phyloP scores from a whole-genome alignment of 2,329 filamentous ascomycete species.

The Scytalidium lignicola region DNA sequence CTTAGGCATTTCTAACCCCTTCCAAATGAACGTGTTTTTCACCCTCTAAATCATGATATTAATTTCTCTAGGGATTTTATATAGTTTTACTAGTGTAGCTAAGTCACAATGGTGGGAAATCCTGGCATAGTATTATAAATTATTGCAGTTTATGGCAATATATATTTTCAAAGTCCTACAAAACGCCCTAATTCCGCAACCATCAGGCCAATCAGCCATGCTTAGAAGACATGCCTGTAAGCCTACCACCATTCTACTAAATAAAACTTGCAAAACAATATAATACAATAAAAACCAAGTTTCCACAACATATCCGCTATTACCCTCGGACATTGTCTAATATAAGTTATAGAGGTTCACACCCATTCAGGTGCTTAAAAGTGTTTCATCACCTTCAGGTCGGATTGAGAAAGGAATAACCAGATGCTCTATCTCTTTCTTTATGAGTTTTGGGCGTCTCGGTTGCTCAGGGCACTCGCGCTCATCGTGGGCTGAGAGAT shows the following conservation, averaged over 20 bases:
- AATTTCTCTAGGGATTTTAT: too few species aligned
- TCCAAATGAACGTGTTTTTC: not conserved
- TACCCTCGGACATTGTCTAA: not conserved
- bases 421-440: not conserved
- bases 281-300: not conserved
- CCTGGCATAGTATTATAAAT: too few species aligned
- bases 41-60: too few species aligned
- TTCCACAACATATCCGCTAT: not conserved
- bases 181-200: not conserved
- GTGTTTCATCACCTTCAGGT: too few species aligned
- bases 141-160: not conserved
- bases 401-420: conserved; percentile 12
- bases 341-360: not conserved
- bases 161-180: not conserved
- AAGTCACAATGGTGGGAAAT: too few species aligned
- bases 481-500: conserved; percentile 70
- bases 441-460: conserved; percentile 63
- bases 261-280: not conserved
- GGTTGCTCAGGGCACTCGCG: conserved; percentile 85
- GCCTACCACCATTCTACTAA: not conserved
- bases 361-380: not conserved
- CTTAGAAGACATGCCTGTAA: not conserved
- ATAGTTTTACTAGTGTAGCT: too few species aligned
- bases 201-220: not conserved
- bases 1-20: not conserved